phyloP scores from a whole-genome alignment of 2,329 filamentous ascomycete genomes.

The Ceratocystis smalleyi region DNA sequence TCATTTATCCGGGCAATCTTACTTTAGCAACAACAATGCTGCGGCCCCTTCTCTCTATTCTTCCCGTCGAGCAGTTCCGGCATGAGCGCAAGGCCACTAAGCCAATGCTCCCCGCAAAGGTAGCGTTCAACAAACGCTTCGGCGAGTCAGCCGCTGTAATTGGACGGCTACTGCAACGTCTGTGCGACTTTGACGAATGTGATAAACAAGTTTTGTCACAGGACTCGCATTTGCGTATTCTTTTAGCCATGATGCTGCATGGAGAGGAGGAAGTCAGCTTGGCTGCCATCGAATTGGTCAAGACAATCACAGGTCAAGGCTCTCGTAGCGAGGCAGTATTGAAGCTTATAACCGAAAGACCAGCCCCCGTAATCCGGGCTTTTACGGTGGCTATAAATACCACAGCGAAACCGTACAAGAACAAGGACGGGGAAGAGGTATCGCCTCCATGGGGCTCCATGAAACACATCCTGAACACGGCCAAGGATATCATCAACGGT shows the following conservation, averaged over 20 bases:
- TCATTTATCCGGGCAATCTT: conserved; percentile 50
- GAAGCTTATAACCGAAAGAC: conserved; percentile 31
- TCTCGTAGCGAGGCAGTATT: conserved; percentile 36
- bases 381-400: conserved; percentile 31
- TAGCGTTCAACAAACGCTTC: conserved; percentile 65
- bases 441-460: conserved; percentile 39
- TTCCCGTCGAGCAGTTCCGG: conserved; percentile 60
- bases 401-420: conserved; percentile 11
- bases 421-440: conserved; percentile 13
- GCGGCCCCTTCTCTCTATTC: conserved; percentile 51
- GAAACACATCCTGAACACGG: conserved; percentile 40
- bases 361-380: conserved; percentile 22
- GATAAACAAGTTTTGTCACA: conserved; percentile 57
- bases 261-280: conserved; percentile 66
- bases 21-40: conserved; percentile 61
- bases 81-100: conserved; percentile 33
- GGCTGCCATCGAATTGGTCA: conserved; percentile 66
- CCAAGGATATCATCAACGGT: conserved; percentile 39
- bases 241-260: conserved; percentile 68
- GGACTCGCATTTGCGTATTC: conserved; percentile 50
- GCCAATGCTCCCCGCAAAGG: conserved; percentile 33
- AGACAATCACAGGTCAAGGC: conserved; percentile 57
- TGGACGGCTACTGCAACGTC: conserved; percentile 57
- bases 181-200: conserved; percentile 58
- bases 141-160: conserved; percentile 41